Evolutionary conservation across 495 filamentous ascomycete genomes (phyloP), one percentile per base, ranked within the genome.

Genomic region (Neurospora cerealis): DNA sequence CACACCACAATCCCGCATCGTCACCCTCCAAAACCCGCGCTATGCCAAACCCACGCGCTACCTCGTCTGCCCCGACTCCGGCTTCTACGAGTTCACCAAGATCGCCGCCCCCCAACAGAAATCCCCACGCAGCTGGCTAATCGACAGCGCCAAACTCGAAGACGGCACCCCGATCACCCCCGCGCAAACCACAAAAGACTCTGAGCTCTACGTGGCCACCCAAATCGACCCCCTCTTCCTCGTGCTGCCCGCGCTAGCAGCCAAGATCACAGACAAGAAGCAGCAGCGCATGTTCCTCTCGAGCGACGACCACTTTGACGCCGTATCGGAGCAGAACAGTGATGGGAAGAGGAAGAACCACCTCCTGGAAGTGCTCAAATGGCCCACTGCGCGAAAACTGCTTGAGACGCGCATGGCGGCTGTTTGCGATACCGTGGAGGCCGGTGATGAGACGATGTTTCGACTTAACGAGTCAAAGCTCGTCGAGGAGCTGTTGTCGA

Each of bases 81-180:
- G 95, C 36, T 85, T 97, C 74, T 94, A 92, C 83, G 96, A 99
- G 79, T 94, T 98, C 83, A 97, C 90, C 17, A 87, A 87, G 46
- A 86, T 98, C 77, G 81, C 89, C 13, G 86, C 93, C 7, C 87
- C 93, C 39, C 88, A 87, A 54, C 80, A 82, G 5, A 62, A 66
- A 19, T 83, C 82, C 0, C 88, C 88, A 37, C 84, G 87, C 70
- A 94, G 93, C 78, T 93, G 91, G 91, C 85, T 95, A 5, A 80
- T 93, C 70, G 83, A 88, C 37, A 73, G 72, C n/a, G 24, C 78
- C n/a, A 46, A 9, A 9, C 42, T 38, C 72, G 8, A 46, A 86
- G 42, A 21, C 60, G 87, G 32, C 38, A 60, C 71, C 1, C 72
- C 2, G 5, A n/a, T 15, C 48, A 36, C 28, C 0, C 54, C 54